These are phyloP conservation scores for Cercophora sp. DNA, from an alignment of 495 filamentous ascomycete genomes.

Conservation along the genomic window DNA sequence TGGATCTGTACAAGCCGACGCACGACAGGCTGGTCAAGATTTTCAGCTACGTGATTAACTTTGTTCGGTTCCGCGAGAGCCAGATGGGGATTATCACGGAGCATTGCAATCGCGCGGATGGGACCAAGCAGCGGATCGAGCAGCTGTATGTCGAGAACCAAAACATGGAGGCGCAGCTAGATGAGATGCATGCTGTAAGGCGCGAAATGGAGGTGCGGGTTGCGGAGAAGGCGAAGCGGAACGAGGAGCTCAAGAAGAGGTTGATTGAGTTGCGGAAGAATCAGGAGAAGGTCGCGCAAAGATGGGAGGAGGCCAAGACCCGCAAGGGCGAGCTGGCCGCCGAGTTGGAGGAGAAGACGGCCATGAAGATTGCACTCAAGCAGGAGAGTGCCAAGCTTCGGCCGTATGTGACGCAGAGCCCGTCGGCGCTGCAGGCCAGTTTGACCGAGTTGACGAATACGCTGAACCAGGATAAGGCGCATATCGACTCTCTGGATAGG, in stretches of 20 bases:
- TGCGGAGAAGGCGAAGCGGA: constrained; percentile 73
- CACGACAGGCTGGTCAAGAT: constrained; percentile 84
- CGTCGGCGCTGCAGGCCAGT: constrained; percentile 73
- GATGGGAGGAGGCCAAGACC: constrained; percentile 67
- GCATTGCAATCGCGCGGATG: constrained; percentile 85
- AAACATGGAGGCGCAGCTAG: constrained; percentile 72
- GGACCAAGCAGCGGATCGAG: constrained; percentile 80
- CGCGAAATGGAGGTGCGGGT: constrained; percentile 74
- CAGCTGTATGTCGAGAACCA: constrained; percentile 81
- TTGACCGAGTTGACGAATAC: constrained; percentile 76
- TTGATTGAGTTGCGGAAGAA: constrained; percentile 70
- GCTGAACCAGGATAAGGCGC: constrained; percentile 68
- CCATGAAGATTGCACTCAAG: constrained; percentile 50
- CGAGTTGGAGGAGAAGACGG: constrained; percentile 75
- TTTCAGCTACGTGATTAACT: constrained; percentile 96
- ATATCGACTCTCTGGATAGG: constrained; percentile 82
- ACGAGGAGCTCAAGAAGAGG: constrained; percentile 76
- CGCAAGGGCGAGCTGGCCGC: constrained; percentile 69
- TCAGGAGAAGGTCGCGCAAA: constrained; percentile 74
- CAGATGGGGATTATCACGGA: constrained; percentile 82
- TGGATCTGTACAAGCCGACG: constrained; percentile 83
- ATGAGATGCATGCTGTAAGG: constrained; percentile 72
- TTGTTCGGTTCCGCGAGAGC: constrained; percentile 90
- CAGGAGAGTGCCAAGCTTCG: constrained; percentile 84
- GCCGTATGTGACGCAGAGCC: constrained; percentile 87